Percentiles rank a stretch among this genome's conserved stretches.
These are phyloP conservation scores for Salvia miltiorrhiza DNA, from an alignment of 257 asterid species.

Conservation along the genomic window DNA sequence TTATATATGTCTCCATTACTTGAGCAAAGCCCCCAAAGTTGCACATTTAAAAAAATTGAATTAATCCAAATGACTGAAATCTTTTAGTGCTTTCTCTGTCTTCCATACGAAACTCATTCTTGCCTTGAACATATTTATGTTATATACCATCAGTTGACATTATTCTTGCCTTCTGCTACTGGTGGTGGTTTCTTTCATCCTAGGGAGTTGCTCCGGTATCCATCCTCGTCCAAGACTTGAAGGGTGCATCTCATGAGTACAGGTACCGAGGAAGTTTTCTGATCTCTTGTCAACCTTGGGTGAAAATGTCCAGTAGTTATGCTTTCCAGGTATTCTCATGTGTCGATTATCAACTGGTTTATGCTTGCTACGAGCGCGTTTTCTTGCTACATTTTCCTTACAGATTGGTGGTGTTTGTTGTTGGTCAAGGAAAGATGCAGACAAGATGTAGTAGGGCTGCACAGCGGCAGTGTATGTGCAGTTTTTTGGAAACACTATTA, in stretches of 20 bases:
- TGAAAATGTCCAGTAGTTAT: neutral
- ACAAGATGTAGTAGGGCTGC: neutral
- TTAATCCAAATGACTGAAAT: neutral
- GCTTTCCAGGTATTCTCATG: neutral
- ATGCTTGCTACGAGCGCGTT: neutral
- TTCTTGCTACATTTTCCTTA: neutral
- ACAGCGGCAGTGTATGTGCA: neutral
- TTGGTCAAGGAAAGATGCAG: neutral
- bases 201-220: neutral
- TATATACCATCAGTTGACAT: neutral
- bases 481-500: neutral
- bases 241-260: neutral
- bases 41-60: neutral
- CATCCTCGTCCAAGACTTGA: neutral
- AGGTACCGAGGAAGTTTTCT: neutral
- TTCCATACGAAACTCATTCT: neutral
- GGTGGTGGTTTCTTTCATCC: neutral
- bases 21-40: neutral
- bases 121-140: neutral
- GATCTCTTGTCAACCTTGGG: neutral
- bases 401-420: neutral
- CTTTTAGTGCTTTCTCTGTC: neutral
- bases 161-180: neutral
- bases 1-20: slow-evolving; percentile 17
- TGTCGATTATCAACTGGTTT: neutral